Evolutionary conservation across 495 filamentous ascomycete genomes (phyloP).

Genomic region (Mytilinidion resinicola): DNA sequence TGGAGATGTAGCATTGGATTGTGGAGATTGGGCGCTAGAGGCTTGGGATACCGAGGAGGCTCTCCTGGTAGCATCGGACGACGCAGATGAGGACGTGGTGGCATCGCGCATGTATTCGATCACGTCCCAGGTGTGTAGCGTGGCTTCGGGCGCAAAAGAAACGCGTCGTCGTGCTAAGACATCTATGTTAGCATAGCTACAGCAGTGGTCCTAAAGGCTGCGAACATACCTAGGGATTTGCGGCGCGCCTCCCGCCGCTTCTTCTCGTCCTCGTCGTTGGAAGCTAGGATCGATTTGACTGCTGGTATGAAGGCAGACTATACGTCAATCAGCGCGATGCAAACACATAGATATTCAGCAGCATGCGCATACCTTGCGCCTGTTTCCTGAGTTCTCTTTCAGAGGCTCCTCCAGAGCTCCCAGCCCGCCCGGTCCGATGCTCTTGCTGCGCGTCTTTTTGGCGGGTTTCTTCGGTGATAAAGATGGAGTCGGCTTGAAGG

Average conservation of each 20-base stretch:
- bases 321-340: constrained; percentile 7
- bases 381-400: constrained; percentile 70
- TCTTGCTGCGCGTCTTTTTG: constrained; percentile 88
- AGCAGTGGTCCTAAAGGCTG: neutral
- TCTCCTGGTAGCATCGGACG: constrained; percentile 62
- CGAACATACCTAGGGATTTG: constrained; percentile 65
- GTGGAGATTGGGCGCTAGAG: constrained; percentile 39
- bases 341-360: neutral
- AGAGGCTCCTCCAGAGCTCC: constrained; percentile 52
- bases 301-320: constrained; percentile 52
- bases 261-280: constrained; percentile 61
- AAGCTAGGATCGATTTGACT: constrained; percentile 72
- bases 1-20: constrained; percentile 39
- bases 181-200: neutral
- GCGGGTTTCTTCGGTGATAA: constrained; percentile 31
- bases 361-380: constrained; percentile 57
- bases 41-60: constrained; percentile 52
- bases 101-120: constrained; percentile 83
- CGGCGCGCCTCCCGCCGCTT: constrained; percentile 76
- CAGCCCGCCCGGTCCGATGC: constrained; percentile 84
- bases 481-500: constrained; percentile 15
- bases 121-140: constrained; percentile 95
- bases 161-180: constrained; percentile 71
- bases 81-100: constrained; percentile 68
- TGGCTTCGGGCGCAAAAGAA: constrained; percentile 95